These are phyloP conservation scores for Elsinoe ampelina DNA, from an alignment of 2,329 filamentous ascomycete genomes.

Conservation along the genomic window DNA sequence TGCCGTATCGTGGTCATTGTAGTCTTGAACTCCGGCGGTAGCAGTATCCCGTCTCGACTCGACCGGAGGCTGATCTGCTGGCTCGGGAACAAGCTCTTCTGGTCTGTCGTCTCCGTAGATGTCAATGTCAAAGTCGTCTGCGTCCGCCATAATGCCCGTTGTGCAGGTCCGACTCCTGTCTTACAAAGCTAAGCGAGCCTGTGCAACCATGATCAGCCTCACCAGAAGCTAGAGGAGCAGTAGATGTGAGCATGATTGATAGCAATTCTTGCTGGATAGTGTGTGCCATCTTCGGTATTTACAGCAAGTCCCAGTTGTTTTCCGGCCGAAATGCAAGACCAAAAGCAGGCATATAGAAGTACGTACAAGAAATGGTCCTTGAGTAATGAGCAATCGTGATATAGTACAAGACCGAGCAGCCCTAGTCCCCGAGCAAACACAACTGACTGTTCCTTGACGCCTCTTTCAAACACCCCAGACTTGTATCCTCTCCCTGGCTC, in stretches of 20 bases:
- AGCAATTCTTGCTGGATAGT: background rate
- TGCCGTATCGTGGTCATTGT: constrained; percentile 20
- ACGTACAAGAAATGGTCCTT: background rate
- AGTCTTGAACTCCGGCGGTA: constrained; percentile 23
- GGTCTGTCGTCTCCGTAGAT: constrained; percentile 54
- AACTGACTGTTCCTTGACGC: too few relatives aligned
- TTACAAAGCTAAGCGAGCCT: background rate
- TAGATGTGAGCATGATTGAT: background rate
- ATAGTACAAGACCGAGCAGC: background rate
- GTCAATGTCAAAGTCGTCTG: constrained; percentile 63
- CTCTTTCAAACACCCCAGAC: too few relatives aligned
- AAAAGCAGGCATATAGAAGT: background rate
- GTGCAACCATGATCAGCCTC: background rate
- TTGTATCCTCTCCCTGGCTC: too few relatives aligned
- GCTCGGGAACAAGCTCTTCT: constrained; percentile 16
- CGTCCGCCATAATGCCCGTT: constrained; percentile 37
- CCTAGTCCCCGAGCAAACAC: too few relatives aligned
- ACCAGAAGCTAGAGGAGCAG: background rate
- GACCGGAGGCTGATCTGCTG: constrained; percentile 11
- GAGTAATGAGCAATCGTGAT: background rate
- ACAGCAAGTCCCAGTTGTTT: background rate
- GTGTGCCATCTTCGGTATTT: background rate
- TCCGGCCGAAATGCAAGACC: background rate
- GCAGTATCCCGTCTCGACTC: constrained; percentile 17
- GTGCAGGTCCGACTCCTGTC: background rate